Evolutionary conservation across 192 early-diverging fungal genomes (phyloP), one percentile per base, ranked within the genome.

Genomic region (Gonapodya sp.): DNA sequence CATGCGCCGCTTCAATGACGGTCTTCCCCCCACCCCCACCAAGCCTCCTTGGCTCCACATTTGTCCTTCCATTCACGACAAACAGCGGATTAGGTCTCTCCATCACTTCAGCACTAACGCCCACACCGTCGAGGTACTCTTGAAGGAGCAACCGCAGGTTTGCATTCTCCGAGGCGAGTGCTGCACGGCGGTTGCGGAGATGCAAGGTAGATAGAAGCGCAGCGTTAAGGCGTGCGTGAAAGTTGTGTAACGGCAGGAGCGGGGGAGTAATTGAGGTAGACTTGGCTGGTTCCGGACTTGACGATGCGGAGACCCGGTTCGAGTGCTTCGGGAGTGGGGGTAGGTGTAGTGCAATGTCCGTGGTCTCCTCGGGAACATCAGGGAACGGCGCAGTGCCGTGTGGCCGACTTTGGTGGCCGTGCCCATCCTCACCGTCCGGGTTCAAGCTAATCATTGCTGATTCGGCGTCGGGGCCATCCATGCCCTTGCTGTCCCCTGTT

Each of bases 61-160:
- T 81, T 0, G 80, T 73, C 35, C 77, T 85, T 80, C 87, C 90
- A 78, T 91, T 91, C 16, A 91, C 87, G 1, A 91, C 90, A 2
- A 91, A 81, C 31, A 91, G 78, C 36, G 90, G 90, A 78, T 91
- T 91, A 2, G 84, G 79, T 72, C 85, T 82, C 30, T 85, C 83
- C 37, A 91, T 73, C 14, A 91, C 88, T 18, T 82, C 82, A 79
- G 87, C 89, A 72, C 83, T 86, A 30, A 91, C 80, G 35, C 85
- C 87, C 73, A 91, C 90, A 14, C 90, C 90, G 72, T 91, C 90
- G 75, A 91, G 79, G 78, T 91, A 91, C 79, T 91, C 88, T 36
- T 91, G 86, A 79, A 91, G 82, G 32, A 91, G 87, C 0, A 82
- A 80, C 32, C 86, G 79, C 34, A 91, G 82, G 79, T 86, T 84